These are phyloP conservation scores for Saraca asoca DNA, from an alignment of 331 rosid genomes.

Conservation along the genomic window DNA sequence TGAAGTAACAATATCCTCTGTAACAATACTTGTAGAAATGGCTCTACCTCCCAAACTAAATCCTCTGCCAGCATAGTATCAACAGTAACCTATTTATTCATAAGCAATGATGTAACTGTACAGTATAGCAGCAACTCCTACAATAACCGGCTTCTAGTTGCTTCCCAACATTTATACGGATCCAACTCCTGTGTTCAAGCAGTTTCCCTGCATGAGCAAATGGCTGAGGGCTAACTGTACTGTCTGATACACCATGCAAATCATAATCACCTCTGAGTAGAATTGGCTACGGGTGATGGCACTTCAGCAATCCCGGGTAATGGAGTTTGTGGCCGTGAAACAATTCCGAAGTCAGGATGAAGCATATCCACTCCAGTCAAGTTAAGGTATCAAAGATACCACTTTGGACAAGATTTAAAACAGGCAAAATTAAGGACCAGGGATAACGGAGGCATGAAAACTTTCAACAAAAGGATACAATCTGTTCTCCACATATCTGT, in stretches of 20 bases:
- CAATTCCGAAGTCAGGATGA: conserved; percentile 63
- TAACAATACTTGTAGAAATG: conserved; percentile 24
- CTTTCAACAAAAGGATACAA: conserved; percentile 59
- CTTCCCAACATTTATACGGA: conserved; percentile 35
- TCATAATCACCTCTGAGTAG: conserved; percentile 53
- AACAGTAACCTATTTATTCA: conserved; percentile 44
- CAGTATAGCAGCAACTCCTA: conserved; percentile 46
- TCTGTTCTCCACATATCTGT: conserved; percentile 98
- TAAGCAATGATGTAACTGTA: conserved; percentile 42
- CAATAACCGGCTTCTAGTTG: conserved; percentile 36
- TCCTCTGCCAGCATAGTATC: conserved; percentile 30
- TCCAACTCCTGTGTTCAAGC: conserved; percentile 34
- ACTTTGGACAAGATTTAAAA: conserved; percentile 6
- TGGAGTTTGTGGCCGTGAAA: conserved; percentile 54
- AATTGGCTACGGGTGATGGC: conserved; percentile 51
- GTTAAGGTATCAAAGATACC: conserved; percentile 51
- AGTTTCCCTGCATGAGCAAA: conserved; percentile 30
- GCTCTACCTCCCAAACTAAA: conserved; percentile 40
- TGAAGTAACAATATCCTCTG: too few relatives aligned
- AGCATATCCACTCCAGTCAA: conserved; percentile 71
- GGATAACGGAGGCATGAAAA: conserved; percentile 17
- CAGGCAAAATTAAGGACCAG: not conserved
- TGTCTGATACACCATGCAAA: conserved; percentile 23
- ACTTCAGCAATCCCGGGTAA: conserved; percentile 52
- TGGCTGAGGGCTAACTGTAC: conserved; percentile 26